Evolutionary conservation across 2,329 filamentous ascomycete species (phyloP).

Genomic region (Exserohilum turcica): DNA sequence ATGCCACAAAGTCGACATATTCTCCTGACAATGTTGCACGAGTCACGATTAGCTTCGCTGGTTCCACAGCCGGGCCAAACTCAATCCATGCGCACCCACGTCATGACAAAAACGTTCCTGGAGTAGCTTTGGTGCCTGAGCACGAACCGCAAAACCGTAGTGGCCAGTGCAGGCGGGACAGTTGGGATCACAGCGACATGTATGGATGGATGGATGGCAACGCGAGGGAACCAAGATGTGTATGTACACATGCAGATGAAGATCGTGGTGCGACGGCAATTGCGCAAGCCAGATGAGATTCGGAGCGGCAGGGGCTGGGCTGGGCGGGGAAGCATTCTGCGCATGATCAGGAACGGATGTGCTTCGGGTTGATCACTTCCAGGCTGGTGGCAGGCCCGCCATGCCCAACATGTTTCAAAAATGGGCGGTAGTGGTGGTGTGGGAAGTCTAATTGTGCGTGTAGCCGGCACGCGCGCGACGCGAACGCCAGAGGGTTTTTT

Average conservation of each 20-base stretch:
- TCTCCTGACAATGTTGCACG: constrained; percentile 12
- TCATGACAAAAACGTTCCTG: constrained; percentile 15
- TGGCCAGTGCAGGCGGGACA: not conserved
- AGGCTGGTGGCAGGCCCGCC: constrained; percentile 1
- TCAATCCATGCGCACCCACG: constrained; percentile 14
- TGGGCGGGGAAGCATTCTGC: constrained; percentile 4
- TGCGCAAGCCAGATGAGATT: constrained; percentile 7
- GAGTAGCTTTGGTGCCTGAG: constrained; percentile 12
- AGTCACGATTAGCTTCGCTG: constrained; percentile 18
- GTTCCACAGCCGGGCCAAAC: constrained; percentile 7
- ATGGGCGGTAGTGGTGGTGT: constrained; percentile 5
- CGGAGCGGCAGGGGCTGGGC: constrained; percentile 1
- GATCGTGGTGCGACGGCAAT: not conserved
- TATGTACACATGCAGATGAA: no score
- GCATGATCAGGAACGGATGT: not conserved
- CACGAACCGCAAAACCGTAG: constrained; percentile 2
- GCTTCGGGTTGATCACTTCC: constrained; percentile 1
- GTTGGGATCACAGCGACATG: not conserved
- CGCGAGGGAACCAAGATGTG: not conserved
- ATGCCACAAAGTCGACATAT: constrained; percentile 5
- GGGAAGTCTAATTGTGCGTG: constrained; percentile 11
- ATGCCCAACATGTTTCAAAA: constrained; percentile 11
- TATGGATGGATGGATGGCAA: not conserved
- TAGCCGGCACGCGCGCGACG: constrained; percentile 15
- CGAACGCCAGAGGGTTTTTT: constrained; percentile 13